Percentiles rank a stretch among this genome's conserved stretches.
Evolutionary conservation across 495 filamentous ascomycete genomes (phyloP).

Genomic region (Aspergillus sclerotiicarbonarius): DNA sequence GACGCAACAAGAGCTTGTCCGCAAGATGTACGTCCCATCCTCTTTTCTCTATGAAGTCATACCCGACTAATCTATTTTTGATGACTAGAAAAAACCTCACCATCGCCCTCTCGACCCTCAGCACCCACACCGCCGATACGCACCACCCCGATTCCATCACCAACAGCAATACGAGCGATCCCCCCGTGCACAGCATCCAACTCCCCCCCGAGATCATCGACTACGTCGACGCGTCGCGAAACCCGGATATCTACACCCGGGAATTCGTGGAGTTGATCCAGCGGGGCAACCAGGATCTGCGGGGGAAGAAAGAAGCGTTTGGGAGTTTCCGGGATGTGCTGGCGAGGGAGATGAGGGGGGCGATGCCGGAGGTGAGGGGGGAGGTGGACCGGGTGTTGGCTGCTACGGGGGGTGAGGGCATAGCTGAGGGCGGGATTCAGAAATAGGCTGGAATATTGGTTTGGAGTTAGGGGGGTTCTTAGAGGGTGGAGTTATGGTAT

Average conservation of each 20-base stretch:
- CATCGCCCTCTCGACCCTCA: slow-evolving; percentile 37
- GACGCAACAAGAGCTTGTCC: slow-evolving; percentile 58
- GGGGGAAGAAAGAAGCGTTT: slow-evolving; percentile 83
- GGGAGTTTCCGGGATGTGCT: slow-evolving; percentile 75
- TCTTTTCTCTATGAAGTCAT: slow-evolving; percentile 14
- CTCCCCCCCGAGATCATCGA: slow-evolving; percentile 88
- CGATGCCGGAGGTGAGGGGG: slow-evolving; percentile 58
- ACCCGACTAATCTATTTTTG: slow-evolving; percentile 4
- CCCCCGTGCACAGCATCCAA: slow-evolving; percentile 46
- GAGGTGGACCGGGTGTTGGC: slow-evolving; percentile 4
- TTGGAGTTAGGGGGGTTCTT: not conserved
- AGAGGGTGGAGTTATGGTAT: not conserved
- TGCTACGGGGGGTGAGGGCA: not conserved
- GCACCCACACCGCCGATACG: slow-evolving; percentile 37
- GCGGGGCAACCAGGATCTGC: slow-evolving; percentile 76
- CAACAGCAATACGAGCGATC: slow-evolving; percentile 38
- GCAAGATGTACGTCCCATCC: slow-evolving; percentile 54
- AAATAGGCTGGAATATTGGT: not conserved
- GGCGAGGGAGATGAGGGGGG: slow-evolving; percentile 72
- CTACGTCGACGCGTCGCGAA: slow-evolving; percentile 90
- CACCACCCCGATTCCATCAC: slow-evolving; percentile 29
- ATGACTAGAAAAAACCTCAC: slow-evolving; percentile 45
- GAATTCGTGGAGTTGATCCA: slow-evolving; percentile 94
- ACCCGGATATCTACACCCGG: slow-evolving; percentile 97
- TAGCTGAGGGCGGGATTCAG: not conserved